Conservation (phyloP, 768 basidiomycete species). For the Arthromyces matolae region DNA sequence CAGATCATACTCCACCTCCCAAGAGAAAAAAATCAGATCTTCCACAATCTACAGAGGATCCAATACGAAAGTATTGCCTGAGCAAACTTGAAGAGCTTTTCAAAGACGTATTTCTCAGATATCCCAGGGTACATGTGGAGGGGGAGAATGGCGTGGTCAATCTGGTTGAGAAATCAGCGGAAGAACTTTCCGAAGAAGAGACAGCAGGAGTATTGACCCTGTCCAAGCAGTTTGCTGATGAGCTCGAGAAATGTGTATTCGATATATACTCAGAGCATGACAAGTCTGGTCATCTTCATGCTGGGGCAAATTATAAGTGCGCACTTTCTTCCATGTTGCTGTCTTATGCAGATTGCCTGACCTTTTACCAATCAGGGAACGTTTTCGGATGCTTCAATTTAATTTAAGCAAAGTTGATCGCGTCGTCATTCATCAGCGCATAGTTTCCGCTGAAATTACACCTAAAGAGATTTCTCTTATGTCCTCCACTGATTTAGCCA, state of each 20-base stretch:
- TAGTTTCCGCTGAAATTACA: conserved; percentile 61
- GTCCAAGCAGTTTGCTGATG: conserved; percentile 61
- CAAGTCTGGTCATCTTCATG: conserved; percentile 58
- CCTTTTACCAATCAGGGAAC: conserved; percentile 52
- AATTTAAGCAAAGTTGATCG: conserved; percentile 84
- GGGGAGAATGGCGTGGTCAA: conserved; percentile 23
- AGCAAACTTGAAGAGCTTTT: conserved; percentile 73
- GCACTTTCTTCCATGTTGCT: conserved; percentile 11
- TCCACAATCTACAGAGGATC: conserved; percentile 53
- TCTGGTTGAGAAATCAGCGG: conserved; percentile 41
- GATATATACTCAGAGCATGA: conserved; percentile 77
- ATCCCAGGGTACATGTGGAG: conserved; percentile 50
- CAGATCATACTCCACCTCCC: conserved; percentile 36
- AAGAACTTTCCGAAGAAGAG: conserved; percentile 60
- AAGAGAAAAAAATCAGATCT: conserved; percentile 47
- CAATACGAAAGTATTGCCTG: conserved; percentile 75
- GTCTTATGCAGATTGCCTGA: background rate
- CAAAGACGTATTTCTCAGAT: conserved; percentile 64
- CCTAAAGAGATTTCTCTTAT: conserved; percentile 75
- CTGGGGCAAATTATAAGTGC: conserved; percentile 80
- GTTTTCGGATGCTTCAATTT: conserved; percentile 86
- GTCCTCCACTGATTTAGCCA: conserved; percentile 86
- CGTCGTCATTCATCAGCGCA: conserved; percentile 72
- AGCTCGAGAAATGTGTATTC: conserved; percentile 74
- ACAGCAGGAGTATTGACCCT: conserved; percentile 49